These are phyloP conservation scores for Dictyostelium purpureum DNA, from an alignment of 78 protist species.

Conservation along the genomic window DNA sequence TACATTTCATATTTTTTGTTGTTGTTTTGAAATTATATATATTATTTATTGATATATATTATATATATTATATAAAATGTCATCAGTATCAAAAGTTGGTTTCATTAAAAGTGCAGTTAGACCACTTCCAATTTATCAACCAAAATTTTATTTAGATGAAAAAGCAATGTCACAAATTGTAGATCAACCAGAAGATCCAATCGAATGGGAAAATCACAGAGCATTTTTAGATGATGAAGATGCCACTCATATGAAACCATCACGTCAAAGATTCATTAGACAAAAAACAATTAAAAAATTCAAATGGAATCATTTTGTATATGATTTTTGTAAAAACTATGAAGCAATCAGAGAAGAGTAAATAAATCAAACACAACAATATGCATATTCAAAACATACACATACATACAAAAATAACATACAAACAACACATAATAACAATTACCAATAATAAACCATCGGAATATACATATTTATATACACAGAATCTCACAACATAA, in stretches of 20 bases:
- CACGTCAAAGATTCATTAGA: conserved; percentile 13
- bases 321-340: not conserved
- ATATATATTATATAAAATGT: not conserved
- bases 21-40: too few relatives aligned
- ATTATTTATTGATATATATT: too few relatives aligned
- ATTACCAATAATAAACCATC: too few relatives aligned
- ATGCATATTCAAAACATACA: not conserved
- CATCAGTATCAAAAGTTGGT: conserved; percentile 12
- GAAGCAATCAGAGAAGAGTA: conserved; percentile 15
- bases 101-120: not conserved
- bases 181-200: not conserved
- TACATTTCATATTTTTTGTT: too few relatives aligned
- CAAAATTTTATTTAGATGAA: not conserved
- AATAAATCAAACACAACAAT: not conserved
- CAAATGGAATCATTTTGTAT: not conserved
- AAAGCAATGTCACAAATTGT: not conserved
- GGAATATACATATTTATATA: too few relatives aligned
- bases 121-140: not conserved
- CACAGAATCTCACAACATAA: too few relatives aligned
- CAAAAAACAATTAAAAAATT: not conserved
- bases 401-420: not conserved
- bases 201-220: not conserved
- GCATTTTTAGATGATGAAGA: not conserved
- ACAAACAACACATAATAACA: too few relatives aligned
- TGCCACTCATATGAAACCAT: not conserved